Percentiles rank a stretch among this genome's conserved stretches.
These are phyloP conservation scores for Ogataea ganodermae DNA, from an alignment of 805 yeast species.

Conservation along the genomic window DNA sequence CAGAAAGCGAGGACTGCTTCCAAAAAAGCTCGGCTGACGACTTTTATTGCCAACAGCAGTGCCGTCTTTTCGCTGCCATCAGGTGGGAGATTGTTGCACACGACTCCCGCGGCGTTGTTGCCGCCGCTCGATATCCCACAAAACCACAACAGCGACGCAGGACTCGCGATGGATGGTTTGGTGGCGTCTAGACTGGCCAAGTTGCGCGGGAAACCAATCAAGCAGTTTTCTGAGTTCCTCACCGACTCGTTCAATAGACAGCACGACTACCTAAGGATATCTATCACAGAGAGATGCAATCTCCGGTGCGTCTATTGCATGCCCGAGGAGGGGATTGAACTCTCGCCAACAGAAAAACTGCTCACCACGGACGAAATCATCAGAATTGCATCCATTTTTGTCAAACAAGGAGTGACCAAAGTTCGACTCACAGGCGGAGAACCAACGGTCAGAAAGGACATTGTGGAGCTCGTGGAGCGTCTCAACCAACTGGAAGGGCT, in stretches of 20 bases:
- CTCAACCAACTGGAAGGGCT: slow-evolving; percentile 44
- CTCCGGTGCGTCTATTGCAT: slow-evolving; percentile 51
- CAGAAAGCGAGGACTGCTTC: not conserved
- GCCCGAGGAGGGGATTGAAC: slow-evolving; percentile 58
- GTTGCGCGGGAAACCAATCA: slow-evolving; percentile 20
- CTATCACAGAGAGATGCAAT: slow-evolving; percentile 54
- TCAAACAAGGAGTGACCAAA: slow-evolving; percentile 50
- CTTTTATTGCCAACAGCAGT: not conserved
- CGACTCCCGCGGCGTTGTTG: not conserved
- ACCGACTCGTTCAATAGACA: slow-evolving; percentile 46
- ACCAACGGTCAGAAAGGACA: slow-evolving; percentile 54
- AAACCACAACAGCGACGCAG: not conserved
- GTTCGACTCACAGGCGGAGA: slow-evolving; percentile 59
- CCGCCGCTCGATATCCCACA: not conserved
- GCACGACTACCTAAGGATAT: slow-evolving; percentile 52
- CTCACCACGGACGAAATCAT: slow-evolving; percentile 48
- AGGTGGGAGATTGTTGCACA: not conserved
- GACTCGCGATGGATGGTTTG: not conserved
- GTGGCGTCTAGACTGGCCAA: slow-evolving; percentile 12
- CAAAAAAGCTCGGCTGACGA: not conserved
- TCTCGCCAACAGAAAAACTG: slow-evolving; percentile 44
- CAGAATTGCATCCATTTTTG: slow-evolving; percentile 45
- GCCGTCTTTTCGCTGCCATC: not conserved
- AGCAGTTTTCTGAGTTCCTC: slow-evolving; percentile 42
- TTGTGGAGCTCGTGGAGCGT: slow-evolving; percentile 43